A percentile compares a stretch with the other conserved stretches of the same genome.
phyloP scores from a whole-genome alignment of 2,329 filamentous ascomycete species.

The Ophiocordyceps robertsii region DNA sequence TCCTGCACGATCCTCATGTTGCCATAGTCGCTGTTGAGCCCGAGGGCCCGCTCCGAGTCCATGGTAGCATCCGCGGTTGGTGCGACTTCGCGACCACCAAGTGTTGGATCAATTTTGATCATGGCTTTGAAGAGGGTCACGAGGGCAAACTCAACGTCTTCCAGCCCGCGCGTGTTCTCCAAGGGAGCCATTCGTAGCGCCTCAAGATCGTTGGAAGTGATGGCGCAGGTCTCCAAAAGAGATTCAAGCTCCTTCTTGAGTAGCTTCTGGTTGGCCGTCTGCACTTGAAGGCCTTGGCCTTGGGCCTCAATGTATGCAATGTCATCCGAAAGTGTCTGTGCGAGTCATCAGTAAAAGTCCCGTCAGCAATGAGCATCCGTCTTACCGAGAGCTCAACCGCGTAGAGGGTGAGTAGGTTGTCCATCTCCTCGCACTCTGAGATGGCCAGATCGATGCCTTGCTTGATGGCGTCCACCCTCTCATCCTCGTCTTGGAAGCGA shows the following conservation, averaged over 20 bases:
- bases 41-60: conserved; percentile 26
- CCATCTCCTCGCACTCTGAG: conserved; percentile 87
- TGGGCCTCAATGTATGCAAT: conserved; percentile 97
- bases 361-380: conserved; percentile 3
- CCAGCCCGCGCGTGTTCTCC: conserved; percentile 55
- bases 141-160: conserved; percentile 64
- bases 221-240: conserved; percentile 82
- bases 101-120: conserved; percentile 78
- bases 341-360: not conserved
- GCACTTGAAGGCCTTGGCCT: conserved; percentile 90
- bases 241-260: conserved; percentile 81
- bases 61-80: conserved; percentile 35
- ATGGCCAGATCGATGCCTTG: conserved; percentile 80
- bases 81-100: conserved; percentile 39
- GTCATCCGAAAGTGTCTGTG: conserved; percentile 80
- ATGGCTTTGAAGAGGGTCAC: conserved; percentile 83
- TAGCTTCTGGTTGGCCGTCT: conserved; percentile 92
- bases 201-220: conserved; percentile 61
- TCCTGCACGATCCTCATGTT: conserved; percentile 91
- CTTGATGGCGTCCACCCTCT: conserved; percentile 76
- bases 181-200: conserved; percentile 62
- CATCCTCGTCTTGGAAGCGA: conserved; percentile 74
- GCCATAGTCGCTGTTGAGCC: conserved; percentile 61
- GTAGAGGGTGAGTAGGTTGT: conserved; percentile 87
- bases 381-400: conserved; percentile 83